phyloP scores from a whole-genome alignment of 208 protist species.

The Trypanosoma platydactyli region DNA sequence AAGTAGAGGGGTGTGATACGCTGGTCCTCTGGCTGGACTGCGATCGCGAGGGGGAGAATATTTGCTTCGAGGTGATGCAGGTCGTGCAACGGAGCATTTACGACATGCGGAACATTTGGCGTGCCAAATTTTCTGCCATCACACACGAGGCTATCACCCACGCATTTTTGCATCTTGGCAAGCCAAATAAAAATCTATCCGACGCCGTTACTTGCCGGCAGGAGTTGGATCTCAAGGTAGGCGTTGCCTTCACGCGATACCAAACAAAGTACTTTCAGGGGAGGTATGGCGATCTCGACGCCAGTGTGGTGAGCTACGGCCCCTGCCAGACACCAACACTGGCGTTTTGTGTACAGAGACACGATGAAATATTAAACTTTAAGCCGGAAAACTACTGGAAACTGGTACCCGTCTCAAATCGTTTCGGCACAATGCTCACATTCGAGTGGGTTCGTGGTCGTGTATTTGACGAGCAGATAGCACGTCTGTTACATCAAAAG shows the following conservation, averaged over 20 bases:
- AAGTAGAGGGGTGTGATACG: constrained; percentile 80
- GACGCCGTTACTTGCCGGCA: constrained; percentile 94
- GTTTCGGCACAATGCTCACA: constrained; percentile 57
- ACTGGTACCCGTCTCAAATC: constrained; percentile 64
- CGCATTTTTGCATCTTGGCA: constrained; percentile 80
- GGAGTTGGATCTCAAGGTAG: constrained; percentile 96
- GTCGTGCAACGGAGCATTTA: constrained; percentile 66
- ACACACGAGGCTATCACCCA: constrained; percentile 82
- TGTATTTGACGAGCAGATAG: constrained; percentile 90
- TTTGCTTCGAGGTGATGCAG: constrained; percentile 96
- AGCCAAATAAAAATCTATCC: constrained; percentile 91
- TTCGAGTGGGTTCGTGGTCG: constrained; percentile 91
- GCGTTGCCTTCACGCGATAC: constrained; percentile 94
- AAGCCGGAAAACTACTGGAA: constrained; percentile 92
- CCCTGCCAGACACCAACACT: constrained; percentile 97
- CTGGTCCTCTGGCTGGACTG: constrained; percentile 96
- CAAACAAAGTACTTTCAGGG: constrained; percentile 91
- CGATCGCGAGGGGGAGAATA: constrained; percentile 97
- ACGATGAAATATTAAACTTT: constrained; percentile 92
- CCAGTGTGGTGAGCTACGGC: constrained; percentile 94
- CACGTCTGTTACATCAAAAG: constrained; percentile 64
- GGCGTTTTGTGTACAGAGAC: constrained; percentile 91
- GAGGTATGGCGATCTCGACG: constrained; percentile 90
- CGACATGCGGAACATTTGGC: constrained; percentile 69
- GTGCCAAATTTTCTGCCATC: constrained; percentile 92